These are phyloP conservation scores for Starmerella scarabaei DNA, from an alignment of 805 yeast species.

Conservation along the genomic window DNA sequence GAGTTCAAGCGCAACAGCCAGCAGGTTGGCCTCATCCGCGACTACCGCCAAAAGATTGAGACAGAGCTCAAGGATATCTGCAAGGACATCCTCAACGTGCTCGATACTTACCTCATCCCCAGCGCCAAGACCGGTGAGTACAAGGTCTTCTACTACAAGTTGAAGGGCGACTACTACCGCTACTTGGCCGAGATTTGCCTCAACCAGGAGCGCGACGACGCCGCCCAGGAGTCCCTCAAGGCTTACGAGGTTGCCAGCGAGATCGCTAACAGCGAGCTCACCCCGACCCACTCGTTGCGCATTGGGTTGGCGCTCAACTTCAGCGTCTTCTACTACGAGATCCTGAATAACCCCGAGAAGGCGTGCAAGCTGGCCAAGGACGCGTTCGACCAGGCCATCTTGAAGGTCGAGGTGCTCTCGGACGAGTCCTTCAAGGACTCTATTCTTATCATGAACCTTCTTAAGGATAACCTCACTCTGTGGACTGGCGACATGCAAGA, in stretches of 20 bases:
- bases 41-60: conserved; percentile 93
- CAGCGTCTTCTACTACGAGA: conserved; percentile 97
- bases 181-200: conserved; percentile 95
- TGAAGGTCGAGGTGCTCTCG: conserved; percentile 93
- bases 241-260: conserved; percentile 95
- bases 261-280: conserved; percentile 94
- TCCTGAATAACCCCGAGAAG: conserved; percentile 95
- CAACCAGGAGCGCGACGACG: conserved; percentile 84
- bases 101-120: conserved; percentile 82
- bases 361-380: conserved; percentile 99
- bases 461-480: conserved; percentile 48
- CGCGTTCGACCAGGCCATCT: conserved; percentile 98
- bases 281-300: conserved; percentile 98
- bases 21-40: conserved; percentile 83
- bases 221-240: conserved; percentile 87
- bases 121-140: conserved; percentile 96
- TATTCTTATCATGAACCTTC: conserved; percentile 95
- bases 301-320: conserved; percentile 96
- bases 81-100: conserved; percentile 81
- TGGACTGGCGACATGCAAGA: conserved; percentile 54
- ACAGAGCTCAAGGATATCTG: conserved; percentile 87
- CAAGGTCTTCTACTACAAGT: conserved; percentile 95
- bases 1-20: conserved; percentile 89
- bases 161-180: conserved; percentile 99
- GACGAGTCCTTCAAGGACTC: conserved; percentile 99